Evolutionary conservation across 2,329 filamentous ascomycete species (phyloP), one percentile per base, ranked within the genome.

Genomic region (Talaromyces marneffei): DNA sequence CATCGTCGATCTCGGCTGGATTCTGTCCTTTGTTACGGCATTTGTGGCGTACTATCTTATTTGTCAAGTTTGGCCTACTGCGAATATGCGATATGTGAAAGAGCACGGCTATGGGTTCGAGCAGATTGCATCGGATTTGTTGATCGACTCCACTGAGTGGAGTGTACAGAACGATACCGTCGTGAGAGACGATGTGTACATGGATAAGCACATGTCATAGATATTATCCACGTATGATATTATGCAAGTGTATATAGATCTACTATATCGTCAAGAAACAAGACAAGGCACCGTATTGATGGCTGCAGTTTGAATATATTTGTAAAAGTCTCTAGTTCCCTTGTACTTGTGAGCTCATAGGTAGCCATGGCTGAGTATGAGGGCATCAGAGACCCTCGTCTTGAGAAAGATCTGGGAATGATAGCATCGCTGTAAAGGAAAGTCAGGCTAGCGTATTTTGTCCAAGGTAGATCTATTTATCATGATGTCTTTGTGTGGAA

Each of bases 21-120:
- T 74, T 12, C 62, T 76, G 16, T 74, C 70, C 1, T 75, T 75
- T 61, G 39, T 64, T 16, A 65, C 69, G 52, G 69, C 68, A 27
- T 70, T 74, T 37, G 60, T 71, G 2, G 65, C 72, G 6, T 76
- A 76, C 62, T 73, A 69, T 33, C 63, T 63, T 0, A 60, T 79
- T 5, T 78, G 75, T 66, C 59, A 62, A 25, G 52, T 78, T 20
- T 77, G 74, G 72, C 75, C 75, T 25, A 77, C 75, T 2, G 35
- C 65, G 20, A 75, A 74, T 42, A 73, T 75, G 63, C 72, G 65
- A 33, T 39, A 72, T 3, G 68, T 76, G 48, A 71, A 69, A 56
- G 67, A 75, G 62, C 68, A 71, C 66, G 71, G 68, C 2, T 64
- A 74, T 4, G 59, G 64, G 3, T 75, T 57, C 20, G 60, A 62